Evolutionary conservation across 805 yeast genomes (phyloP).

Genomic region (Candida multigemmis): DNA sequence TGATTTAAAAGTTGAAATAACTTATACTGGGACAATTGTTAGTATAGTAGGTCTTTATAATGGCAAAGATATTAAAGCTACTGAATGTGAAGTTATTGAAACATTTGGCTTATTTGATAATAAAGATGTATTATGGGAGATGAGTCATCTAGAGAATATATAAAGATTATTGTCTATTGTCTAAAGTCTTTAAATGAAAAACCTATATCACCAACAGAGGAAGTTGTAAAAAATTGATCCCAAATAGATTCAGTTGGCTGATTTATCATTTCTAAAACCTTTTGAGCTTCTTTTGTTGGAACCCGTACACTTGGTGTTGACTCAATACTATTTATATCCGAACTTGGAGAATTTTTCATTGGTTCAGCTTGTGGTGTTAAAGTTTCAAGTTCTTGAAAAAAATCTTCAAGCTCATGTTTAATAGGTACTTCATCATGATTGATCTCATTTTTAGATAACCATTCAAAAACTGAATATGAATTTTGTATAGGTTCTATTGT

Average conservation of each 20-base stretch:
- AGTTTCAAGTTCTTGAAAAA: constrained; percentile 7
- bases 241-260: constrained; percentile 61
- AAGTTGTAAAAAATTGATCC: constrained; percentile 49
- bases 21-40: constrained; percentile 15
- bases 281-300: constrained; percentile 3
- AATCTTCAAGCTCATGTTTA: constrained; percentile 4
- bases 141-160: not conserved
- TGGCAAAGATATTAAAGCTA: constrained; percentile 13
- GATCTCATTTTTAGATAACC: constrained; percentile 4
- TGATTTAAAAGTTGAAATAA: constrained; percentile 4
- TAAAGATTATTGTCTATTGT: not conserved
- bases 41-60: constrained; percentile 21
- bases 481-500: too few relatives aligned
- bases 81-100: constrained; percentile 12
- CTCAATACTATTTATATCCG: too few relatives aligned
- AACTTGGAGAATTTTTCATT: too few relatives aligned
- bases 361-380: too few relatives aligned
- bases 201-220: constrained; percentile 1
- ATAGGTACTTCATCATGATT: constrained; percentile 1
- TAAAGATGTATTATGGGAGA: not conserved
- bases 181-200: not conserved
- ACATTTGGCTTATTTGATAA: constrained; percentile 3
- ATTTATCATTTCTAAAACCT: constrained; percentile 50
- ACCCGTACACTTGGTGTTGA: constrained; percentile 3
- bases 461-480: constrained; percentile 6